Evolutionary conservation across 2,329 filamentous ascomycete genomes (phyloP), one percentile per base, ranked within the genome.

Genomic region (Amauroascus niger): DNA sequence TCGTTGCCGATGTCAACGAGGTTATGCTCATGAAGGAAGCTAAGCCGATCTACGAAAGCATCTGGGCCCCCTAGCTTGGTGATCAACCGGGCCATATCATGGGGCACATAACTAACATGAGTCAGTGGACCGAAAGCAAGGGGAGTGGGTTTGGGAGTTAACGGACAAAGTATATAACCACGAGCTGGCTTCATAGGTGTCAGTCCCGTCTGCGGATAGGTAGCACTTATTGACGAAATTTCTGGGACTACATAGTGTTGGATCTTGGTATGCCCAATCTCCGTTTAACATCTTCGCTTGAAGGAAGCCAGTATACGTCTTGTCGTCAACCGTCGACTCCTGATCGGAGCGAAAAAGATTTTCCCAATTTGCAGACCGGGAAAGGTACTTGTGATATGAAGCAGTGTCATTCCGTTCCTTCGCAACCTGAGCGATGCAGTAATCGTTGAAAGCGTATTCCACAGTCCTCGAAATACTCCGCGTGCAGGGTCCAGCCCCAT

Each of bases 401-500:
- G 78, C 72, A 24, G 75, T 71, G 48, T 86, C 84, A 0, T 64
- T 68, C 2, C 71, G 70, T 11, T 78, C 74, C 1, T 79, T 79
- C 40, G 84, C 83, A 53, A 88, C 78, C 46, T 80, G 73, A 0
- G 81, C 74, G 53, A 86, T 82, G 58, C 79, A 81, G 61, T 80
- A 89, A 68, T 89, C 86, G 59, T 89, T 81, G 67, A 89, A 89
- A 6, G 83, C 80, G 64, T 90, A 90, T 64, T 89, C 86, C 0
- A 89, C 77, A 0, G 85, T 88, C 6, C 86, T 76, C 1, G 82
- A 87, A 22, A 89, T 78, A 57, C 79, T 83, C 6, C 86, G 76
- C 0, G 86, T 88, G 65, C 84, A 78, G 0, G 81, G 80, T 0
- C 86, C 86, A 16, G 80, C 78, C 2, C 83, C 83, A 30, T 77